Percentiles rank a stretch among this genome's conserved stretches.
These are phyloP conservation scores for Globisporangium mamillatum DNA, from an alignment of 352 stramenopile species.

Conservation along the genomic window DNA sequence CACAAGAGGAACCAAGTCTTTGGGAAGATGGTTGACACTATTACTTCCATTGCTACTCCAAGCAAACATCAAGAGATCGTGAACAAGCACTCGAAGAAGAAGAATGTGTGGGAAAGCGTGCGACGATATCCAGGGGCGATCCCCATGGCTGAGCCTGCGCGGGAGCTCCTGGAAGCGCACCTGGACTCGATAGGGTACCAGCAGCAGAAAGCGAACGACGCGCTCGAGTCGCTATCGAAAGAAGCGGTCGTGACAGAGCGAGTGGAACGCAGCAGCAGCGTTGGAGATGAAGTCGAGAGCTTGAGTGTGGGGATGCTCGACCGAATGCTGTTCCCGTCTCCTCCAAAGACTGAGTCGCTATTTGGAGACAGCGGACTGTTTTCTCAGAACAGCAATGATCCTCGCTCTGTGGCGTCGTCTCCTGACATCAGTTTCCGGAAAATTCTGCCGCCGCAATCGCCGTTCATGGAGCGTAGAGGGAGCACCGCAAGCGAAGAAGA, in stretches of 20 bases:
- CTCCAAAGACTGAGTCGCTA: slow-evolving; percentile 25
- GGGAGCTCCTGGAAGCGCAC: slow-evolving; percentile 41
- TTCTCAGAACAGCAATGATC: not conserved
- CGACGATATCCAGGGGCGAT: slow-evolving; percentile 27
- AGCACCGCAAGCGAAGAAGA: slow-evolving; percentile 60
- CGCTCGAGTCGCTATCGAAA: slow-evolving; percentile 36
- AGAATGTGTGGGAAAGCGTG: slow-evolving; percentile 19
- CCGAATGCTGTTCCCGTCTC: slow-evolving; percentile 24
- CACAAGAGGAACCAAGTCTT: slow-evolving; percentile 1
- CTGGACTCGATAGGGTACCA: slow-evolving; percentile 58
- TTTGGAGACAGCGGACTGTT: slow-evolving; percentile 6
- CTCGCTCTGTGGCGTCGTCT: not conserved
- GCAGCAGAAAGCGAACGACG: slow-evolving; percentile 26
- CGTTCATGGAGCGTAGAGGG: slow-evolving; percentile 44
- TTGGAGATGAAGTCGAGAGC: slow-evolving; percentile 5
- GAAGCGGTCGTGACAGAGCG: slow-evolving; percentile 16
- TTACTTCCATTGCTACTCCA: not conserved
- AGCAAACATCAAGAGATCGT: slow-evolving; percentile 3
- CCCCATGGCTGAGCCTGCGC: slow-evolving; percentile 31
- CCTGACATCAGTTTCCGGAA: not conserved
- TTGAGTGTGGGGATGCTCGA: slow-evolving; percentile 17
- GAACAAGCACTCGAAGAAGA: slow-evolving; percentile 16
- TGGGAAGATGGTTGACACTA: not conserved
- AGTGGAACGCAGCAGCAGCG: not conserved
- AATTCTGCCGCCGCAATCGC: slow-evolving; percentile 1